Evolutionary conservation across 1,284 basidiomycete genomes (phyloP).

Genomic region (Naganishia sp.): DNA sequence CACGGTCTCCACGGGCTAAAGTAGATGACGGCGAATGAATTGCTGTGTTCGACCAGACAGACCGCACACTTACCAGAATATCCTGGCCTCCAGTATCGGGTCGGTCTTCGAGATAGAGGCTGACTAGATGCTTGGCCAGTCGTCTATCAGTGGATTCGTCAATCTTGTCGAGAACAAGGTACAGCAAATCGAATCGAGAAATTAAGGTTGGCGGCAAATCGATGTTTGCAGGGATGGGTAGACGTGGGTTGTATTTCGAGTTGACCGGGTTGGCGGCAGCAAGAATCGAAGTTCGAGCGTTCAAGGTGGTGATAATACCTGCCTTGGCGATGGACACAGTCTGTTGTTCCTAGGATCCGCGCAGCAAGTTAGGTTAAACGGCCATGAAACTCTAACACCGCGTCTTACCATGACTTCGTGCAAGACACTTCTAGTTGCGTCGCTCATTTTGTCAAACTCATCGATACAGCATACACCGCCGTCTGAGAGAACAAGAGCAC

Average conservation of each 20-base stretch:
- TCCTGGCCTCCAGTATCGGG: slow-evolving; percentile 71
- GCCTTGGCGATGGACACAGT: slow-evolving; percentile 99
- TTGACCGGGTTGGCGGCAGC: slow-evolving; percentile 97
- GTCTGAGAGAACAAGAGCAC: slow-evolving; percentile 93
- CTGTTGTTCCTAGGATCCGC: slow-evolving; percentile 87
- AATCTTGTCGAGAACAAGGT: slow-evolving; percentile 91
- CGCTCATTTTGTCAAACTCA: slow-evolving; percentile 99
- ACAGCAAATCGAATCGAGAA: slow-evolving; percentile 96
- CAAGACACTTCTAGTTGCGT: slow-evolving; percentile 90
- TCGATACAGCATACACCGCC: slow-evolving; percentile 99
- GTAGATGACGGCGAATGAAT: neutral
- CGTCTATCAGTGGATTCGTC: slow-evolving; percentile 87
- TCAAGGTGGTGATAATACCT: slow-evolving; percentile 97
- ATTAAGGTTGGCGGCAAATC: slow-evolving; percentile 96
- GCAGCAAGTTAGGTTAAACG: neutral
- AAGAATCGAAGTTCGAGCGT: slow-evolving; percentile 93
- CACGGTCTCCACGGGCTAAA: slow-evolving; percentile 80
- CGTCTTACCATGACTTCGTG: slow-evolving; percentile 94
- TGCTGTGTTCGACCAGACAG: neutral
- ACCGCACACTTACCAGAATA: slow-evolving; percentile 65
- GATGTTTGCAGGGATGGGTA: slow-evolving; percentile 81
- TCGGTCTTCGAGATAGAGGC: slow-evolving; percentile 87
- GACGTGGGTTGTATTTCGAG: slow-evolving; percentile 87
- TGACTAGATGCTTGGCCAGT: slow-evolving; percentile 89
- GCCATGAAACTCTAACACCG: neutral